phyloP scores from a whole-genome alignment of 768 basidiomycete genomes.

The Hygrocybe coccinea region DNA sequence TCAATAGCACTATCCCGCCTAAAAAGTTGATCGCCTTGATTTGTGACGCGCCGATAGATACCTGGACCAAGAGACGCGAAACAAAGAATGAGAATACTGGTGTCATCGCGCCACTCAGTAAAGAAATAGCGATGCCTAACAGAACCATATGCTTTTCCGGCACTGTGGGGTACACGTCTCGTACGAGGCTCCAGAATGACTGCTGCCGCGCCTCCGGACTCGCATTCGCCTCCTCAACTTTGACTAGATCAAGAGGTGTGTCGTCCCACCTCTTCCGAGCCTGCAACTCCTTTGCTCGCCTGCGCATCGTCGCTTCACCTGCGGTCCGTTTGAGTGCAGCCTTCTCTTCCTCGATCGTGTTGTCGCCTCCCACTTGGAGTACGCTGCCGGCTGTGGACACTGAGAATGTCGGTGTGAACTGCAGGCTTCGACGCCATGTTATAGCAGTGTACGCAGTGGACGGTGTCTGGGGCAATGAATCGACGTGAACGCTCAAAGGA shows the following conservation, averaged over 20 bases:
- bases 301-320: background rate
- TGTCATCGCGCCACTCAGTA: slow-evolving; percentile 77
- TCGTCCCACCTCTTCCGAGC: slow-evolving; percentile 24
- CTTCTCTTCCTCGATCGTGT: slow-evolving; percentile 6
- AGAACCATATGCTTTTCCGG: slow-evolving; percentile 68
- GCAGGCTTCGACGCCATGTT: slow-evolving; percentile 50
- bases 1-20: slow-evolving; percentile 64
- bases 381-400: slow-evolving; percentile 6
- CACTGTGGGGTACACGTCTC: slow-evolving; percentile 60
- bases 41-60: slow-evolving; percentile 66
- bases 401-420: slow-evolving; percentile 47
- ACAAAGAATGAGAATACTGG: slow-evolving; percentile 91
- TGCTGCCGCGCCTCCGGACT: slow-evolving; percentile 15
- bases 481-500: slow-evolving; percentile 38
- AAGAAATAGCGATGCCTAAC: slow-evolving; percentile 61
- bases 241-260: slow-evolving; percentile 19
- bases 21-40: slow-evolving; percentile 58
- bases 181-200: slow-evolving; percentile 46
- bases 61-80: slow-evolving; percentile 71
- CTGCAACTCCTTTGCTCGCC: background rate
- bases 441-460: slow-evolving; percentile 27
- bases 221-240: slow-evolving; percentile 14
- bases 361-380: slow-evolving; percentile 13
- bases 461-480: slow-evolving; percentile 29
- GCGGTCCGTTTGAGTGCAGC: background rate